Conservation (phyloP, 495 filamentous ascomycete genomes). For the Trichoderma asperelloides region DNA sequence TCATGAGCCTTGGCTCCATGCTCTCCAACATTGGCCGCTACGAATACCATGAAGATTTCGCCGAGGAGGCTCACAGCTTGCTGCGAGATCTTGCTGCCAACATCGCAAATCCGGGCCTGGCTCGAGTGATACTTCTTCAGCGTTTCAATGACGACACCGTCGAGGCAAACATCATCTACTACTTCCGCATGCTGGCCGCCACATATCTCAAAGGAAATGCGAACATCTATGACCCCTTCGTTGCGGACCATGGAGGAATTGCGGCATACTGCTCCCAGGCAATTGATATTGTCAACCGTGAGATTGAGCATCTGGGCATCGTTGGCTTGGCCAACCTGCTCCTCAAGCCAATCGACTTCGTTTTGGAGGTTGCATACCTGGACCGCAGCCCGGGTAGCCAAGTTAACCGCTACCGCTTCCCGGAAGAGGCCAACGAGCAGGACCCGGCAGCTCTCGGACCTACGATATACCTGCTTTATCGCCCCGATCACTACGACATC, state of each 20-base stretch:
- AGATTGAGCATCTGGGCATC: slow-evolving; percentile 85
- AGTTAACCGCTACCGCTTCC: slow-evolving; percentile 69
- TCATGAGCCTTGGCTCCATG: slow-evolving; percentile 61
- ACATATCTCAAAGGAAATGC: slow-evolving; percentile 75
- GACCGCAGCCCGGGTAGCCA: slow-evolving; percentile 75
- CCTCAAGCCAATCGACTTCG: slow-evolving; percentile 68
- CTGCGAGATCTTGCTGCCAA: slow-evolving; percentile 50
- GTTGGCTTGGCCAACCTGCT: slow-evolving; percentile 69
- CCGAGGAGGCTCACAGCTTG: slow-evolving; percentile 60
- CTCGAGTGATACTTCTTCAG: slow-evolving; percentile 51
- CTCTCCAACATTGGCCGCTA: slow-evolving; percentile 53
- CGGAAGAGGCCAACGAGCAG: slow-evolving; percentile 43
- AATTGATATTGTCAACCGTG: slow-evolving; percentile 65
- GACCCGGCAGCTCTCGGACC: slow-evolving; percentile 36
- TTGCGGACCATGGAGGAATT: slow-evolving; percentile 46
- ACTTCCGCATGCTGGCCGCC: slow-evolving; percentile 66
- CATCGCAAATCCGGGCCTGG: slow-evolving; percentile 46
- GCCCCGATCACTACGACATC: slow-evolving; percentile 86
- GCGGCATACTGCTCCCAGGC: slow-evolving; percentile 59
- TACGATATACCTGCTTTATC: slow-evolving; percentile 44
- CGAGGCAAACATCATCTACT: slow-evolving; percentile 64
- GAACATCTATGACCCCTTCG: slow-evolving; percentile 60
- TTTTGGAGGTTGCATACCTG: slow-evolving; percentile 82
- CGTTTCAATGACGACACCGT: slow-evolving; percentile 63
- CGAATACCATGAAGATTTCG: slow-evolving; percentile 74